Conservation (phyloP, 2,329 filamentous ascomycete genomes). For the Parascedosporium putredinis region DNA sequence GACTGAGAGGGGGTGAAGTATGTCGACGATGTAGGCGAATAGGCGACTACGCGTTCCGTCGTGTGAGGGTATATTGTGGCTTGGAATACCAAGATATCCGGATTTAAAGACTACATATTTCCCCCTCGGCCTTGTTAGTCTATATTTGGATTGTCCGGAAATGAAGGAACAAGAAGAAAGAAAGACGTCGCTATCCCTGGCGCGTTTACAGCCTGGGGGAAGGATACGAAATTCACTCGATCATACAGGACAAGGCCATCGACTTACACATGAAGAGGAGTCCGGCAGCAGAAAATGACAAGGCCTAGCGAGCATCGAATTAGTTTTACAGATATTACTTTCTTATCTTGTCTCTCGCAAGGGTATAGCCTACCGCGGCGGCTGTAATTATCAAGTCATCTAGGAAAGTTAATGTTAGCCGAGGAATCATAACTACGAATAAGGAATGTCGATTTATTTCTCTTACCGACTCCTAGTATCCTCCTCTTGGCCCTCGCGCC, state of each 20-base stretch:
- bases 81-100: neutral
- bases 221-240: too few relatives aligned
- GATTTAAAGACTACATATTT: neutral
- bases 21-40: neutral
- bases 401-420: neutral
- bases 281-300: neutral
- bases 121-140: too few relatives aligned
- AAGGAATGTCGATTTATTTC: neutral
- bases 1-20: neutral
- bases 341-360: neutral
- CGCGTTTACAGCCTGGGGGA: too few relatives aligned
- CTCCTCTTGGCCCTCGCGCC: neutral
- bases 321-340: neutral
- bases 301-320: neutral
- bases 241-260: too few relatives aligned
- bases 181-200: too few relatives aligned
- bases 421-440: too few relatives aligned
- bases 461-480: neutral
- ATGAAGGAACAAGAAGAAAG: too few relatives aligned
- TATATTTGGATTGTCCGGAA: too few relatives aligned
- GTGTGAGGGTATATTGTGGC: neutral
- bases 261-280: constrained; percentile 3
- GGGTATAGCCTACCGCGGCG: neutral
- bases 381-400: neutral
- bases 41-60: neutral